Conservation (phyloP, 768 basidiomycete genomes). For the Cystobasidium tubakii region DNA sequence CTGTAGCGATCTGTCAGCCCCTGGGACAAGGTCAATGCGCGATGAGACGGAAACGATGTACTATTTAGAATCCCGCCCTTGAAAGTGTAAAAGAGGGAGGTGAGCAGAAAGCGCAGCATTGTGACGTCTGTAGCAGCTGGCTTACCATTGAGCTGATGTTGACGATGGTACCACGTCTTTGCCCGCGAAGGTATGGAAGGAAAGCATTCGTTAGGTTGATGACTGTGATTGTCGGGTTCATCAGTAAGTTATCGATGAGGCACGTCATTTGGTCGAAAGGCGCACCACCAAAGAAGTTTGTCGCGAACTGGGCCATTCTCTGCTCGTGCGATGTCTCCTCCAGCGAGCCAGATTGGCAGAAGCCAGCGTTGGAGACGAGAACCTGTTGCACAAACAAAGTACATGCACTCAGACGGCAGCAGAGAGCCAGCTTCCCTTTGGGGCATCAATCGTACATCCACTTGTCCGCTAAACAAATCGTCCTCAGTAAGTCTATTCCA, state of each 20-base stretch:
- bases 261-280: neutral
- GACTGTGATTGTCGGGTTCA: neutral
- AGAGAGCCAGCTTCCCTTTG: too few relatives aligned
- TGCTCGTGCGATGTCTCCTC: slow-evolving; percentile 19
- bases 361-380: slow-evolving; percentile 26
- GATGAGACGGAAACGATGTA: neutral
- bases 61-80: slow-evolving; percentile 21
- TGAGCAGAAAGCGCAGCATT: neutral
- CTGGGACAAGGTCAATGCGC: too few relatives aligned
- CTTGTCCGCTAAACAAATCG: neutral
- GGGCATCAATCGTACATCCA: slow-evolving; percentile 24
- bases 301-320: slow-evolving; percentile 15
- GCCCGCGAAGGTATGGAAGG: slow-evolving; percentile 56
- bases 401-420: too few relatives aligned
- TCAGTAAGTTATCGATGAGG: neutral
- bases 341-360: slow-evolving; percentile 7
- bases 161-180: slow-evolving; percentile 54
- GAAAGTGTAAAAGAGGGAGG: neutral
- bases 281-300: slow-evolving; percentile 53
- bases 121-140: too few relatives aligned
- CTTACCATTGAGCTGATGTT: slow-evolving; percentile 48
- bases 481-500: neutral
- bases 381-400: too few relatives aligned
- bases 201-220: slow-evolving; percentile 57
- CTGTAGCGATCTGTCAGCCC: neutral